Base-by-base conservation (phyloP, 2,329 filamentous ascomycete species). In the Colletotrichum zoysiae region DNA sequence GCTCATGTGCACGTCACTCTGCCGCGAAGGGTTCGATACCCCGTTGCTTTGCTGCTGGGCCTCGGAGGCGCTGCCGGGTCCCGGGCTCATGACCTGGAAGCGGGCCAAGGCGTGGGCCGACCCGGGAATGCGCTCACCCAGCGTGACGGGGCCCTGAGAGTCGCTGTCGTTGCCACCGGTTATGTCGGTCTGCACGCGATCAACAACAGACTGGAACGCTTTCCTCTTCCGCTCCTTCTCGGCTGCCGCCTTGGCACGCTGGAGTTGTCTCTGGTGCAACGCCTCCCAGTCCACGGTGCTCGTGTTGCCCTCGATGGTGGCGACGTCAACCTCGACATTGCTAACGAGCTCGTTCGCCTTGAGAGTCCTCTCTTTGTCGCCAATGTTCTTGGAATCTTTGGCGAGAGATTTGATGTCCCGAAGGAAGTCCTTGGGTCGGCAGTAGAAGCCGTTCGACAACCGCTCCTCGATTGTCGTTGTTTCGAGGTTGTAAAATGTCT, bases 361-460 rank as follows among this genome's bases (percentile, higher is more conserved):
- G 65, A 98, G 84, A 2, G 92, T 90, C 51, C 94, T 88, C 74
- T 97, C 93, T 76, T 91, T 90, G 77, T 98, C 95, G n/a, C 92
- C 93, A 70, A 91, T 88, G 14, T 90, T 91, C 78, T 91, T 93
- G 14, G 95, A 91, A 82, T 99, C 96, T 79, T 94, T 95, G 30
- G 92, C 92, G 6, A 99, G 84, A 46, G 91, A 89, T 79, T 92
- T 93, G 77, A 98, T 93, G 79, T 99, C 96, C 51, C 91, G 91
- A 62, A 97, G 83, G 78, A 98, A 99, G 79, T 98, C 95, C 76
- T 92, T 92, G 0, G 95, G 94, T 14, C 95, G 90, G 76, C 95
- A 94, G 82, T 99, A 99, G 82, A 94, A 99, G 6, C 96, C 96
- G 79, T 99, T 98, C 5, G 95, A 97, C 44, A 99, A 86, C n/a